A percentile compares a stretch with the other conserved stretches of the same genome.
Evolutionary conservation across 768 basidiomycete species (phyloP).

Genomic region (Kwoniella dendrophila): DNA sequence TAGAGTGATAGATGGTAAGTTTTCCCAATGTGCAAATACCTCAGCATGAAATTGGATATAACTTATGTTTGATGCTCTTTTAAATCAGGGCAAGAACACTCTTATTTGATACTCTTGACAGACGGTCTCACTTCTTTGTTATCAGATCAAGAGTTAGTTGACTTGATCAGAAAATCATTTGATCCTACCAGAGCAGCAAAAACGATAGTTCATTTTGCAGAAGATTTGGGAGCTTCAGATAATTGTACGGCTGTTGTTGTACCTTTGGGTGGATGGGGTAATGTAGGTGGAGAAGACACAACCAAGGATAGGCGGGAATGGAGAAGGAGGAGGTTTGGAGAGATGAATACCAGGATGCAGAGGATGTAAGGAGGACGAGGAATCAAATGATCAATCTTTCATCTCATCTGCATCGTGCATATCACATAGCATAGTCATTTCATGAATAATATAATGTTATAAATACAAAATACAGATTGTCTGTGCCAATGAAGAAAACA

Average conservation of each 20-base stretch:
- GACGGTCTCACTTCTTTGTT: constrained; percentile 90
- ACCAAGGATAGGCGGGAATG: constrained; percentile 84
- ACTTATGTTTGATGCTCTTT: constrained; percentile 61
- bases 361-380: constrained; percentile 40
- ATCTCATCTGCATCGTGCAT: too few relatives aligned
- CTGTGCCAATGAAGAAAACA: not conserved
- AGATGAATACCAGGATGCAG: constrained; percentile 55
- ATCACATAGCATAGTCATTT: too few relatives aligned
- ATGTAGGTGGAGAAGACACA: constrained; percentile 73
- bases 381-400: too few relatives aligned
- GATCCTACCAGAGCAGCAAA: constrained; percentile 81
- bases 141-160: constrained; percentile 91
- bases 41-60: not conserved
- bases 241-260: constrained; percentile 90
- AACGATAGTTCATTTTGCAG: constrained; percentile 78
- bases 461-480: not conserved
- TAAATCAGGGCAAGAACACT: constrained; percentile 81
- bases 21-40: not conserved
- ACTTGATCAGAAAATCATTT: constrained; percentile 72
- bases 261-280: constrained; percentile 90
- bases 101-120: constrained; percentile 83
- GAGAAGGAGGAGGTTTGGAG: constrained; percentile 58
- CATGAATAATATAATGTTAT: not conserved
- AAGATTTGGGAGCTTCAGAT: constrained; percentile 84
- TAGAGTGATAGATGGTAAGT: constrained; percentile 71